Percentiles rank a stretch among this genome's conserved stretches.
These are phyloP conservation scores for Phytophthora lateralis DNA, from an alignment of 352 stramenopile genomes.

Conservation along the genomic window DNA sequence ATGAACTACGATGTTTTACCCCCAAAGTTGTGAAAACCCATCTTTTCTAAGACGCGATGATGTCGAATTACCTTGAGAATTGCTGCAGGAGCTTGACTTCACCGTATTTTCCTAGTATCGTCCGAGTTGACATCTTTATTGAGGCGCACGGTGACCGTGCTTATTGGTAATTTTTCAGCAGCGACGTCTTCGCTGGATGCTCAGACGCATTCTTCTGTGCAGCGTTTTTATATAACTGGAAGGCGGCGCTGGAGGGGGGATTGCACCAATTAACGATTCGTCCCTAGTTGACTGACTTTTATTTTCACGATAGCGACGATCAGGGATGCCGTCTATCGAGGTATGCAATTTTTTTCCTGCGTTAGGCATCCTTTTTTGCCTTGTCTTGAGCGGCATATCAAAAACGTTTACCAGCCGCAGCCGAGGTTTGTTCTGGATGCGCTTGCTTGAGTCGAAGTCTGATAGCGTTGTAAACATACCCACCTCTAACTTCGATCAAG, in stretches of 20 bases:
- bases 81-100: neutral
- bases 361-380: too few species aligned
- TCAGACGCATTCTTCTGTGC: too few species aligned
- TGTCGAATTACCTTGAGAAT: neutral
- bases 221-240: too few species aligned
- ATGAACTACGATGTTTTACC: too few species aligned
- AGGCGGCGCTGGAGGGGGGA: neutral
- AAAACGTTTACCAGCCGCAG: neutral
- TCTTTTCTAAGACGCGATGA: too few species aligned
- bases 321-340: too few species aligned
- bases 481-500: neutral
- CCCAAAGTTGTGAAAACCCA: too few species aligned
- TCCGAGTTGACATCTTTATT: neutral
- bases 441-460: neutral
- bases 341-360: too few species aligned
- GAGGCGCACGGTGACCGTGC: neutral
- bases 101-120: neutral
- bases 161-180: neutral
- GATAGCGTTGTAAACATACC: constrained; percentile 2
- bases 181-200: too few species aligned
- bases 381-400: neutral
- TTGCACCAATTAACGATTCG: neutral
- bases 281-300: neutral
- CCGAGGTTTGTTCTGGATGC: neutral
- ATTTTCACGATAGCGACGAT: neutral